Evolutionary conservation across 2,329 filamentous ascomycete genomes (phyloP).

Genomic region (Ceratocystis destructans): DNA sequence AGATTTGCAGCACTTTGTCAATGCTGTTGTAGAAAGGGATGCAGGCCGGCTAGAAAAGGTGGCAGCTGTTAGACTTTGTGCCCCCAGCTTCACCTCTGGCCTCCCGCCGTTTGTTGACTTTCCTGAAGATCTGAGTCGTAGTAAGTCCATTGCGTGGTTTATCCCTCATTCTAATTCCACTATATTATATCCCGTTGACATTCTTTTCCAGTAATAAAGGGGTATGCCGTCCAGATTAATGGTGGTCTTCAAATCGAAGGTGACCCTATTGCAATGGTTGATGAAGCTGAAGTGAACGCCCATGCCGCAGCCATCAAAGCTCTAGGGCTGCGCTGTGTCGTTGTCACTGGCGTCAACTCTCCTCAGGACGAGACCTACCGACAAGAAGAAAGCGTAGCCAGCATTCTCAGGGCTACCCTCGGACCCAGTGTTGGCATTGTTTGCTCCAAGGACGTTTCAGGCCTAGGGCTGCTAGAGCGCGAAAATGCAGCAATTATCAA

Average conservation of each 20-base stretch:
- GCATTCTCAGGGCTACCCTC: slow-evolving; percentile 28
- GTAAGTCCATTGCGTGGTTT: neutral
- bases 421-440: slow-evolving; percentile 24
- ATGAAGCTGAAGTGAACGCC: slow-evolving; percentile 17
- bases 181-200: too few relatives aligned
- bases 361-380: slow-evolving; percentile 40
- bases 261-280: slow-evolving; percentile 20
- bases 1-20: slow-evolving; percentile 36
- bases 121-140: slow-evolving; percentile 31
- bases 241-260: slow-evolving; percentile 22
- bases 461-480: slow-evolving; percentile 32
- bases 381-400: slow-evolving; percentile 38
- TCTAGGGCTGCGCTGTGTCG: slow-evolving; percentile 30
- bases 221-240: slow-evolving; percentile 20
- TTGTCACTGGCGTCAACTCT: slow-evolving; percentile 44
- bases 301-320: slow-evolving; percentile 21
- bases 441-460: slow-evolving; percentile 27
- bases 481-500: slow-evolving; percentile 43
- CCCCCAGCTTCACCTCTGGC: slow-evolving; percentile 30
- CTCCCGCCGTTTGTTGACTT: slow-evolving; percentile 40
- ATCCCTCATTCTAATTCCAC: neutral
- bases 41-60: slow-evolving; percentile 34
- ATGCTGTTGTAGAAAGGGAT: slow-evolving; percentile 43
- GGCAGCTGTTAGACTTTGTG: slow-evolving; percentile 41
- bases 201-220: slow-evolving; percentile 19